Conservation (phyloP, 1,139 yeast species). For the Suhomyces atakaporum region DNA sequence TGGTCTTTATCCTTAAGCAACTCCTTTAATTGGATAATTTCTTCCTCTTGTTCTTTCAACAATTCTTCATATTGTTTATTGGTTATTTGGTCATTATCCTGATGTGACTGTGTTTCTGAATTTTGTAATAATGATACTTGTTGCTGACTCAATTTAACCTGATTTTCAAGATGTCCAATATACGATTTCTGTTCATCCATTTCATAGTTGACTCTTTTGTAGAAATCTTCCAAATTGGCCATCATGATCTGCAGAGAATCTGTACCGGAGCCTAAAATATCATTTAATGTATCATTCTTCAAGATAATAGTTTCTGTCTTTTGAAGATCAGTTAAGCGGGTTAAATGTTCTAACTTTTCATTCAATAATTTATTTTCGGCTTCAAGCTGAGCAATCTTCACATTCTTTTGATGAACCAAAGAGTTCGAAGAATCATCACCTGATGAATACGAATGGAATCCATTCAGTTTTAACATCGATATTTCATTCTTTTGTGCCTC, state of each 20-base stretch:
- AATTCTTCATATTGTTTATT: slow-evolving; percentile 24
- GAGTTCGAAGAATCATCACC: not conserved
- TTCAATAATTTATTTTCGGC: slow-evolving; percentile 63
- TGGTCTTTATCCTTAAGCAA: slow-evolving; percentile 70
- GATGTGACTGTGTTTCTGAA: slow-evolving; percentile 1
- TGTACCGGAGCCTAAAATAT: slow-evolving; percentile 42
- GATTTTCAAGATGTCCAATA: slow-evolving; percentile 61
- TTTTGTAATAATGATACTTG: slow-evolving; percentile 8
- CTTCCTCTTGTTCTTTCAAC: slow-evolving; percentile 67
- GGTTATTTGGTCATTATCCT: slow-evolving; percentile 6
- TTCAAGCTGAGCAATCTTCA: slow-evolving; percentile 44
- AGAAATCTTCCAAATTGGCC: slow-evolving; percentile 50
- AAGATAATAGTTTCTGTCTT: slow-evolving; percentile 55
- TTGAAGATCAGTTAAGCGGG: slow-evolving; percentile 60
- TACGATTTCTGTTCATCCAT: slow-evolving; percentile 66
- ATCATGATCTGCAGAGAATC: slow-evolving; percentile 43
- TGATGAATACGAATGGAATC: not conserved
- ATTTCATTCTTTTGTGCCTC: slow-evolving; percentile 48
- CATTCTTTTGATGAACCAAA: not conserved
- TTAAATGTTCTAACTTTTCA: slow-evolving; percentile 70
- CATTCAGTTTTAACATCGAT: slow-evolving; percentile 23
- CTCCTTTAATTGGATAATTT: slow-evolving; percentile 64
- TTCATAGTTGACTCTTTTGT: slow-evolving; percentile 47
- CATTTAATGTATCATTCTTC: slow-evolving; percentile 57
- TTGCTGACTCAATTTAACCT: slow-evolving; percentile 39